These are phyloP conservation scores for Kluyveromyces nonfermentans DNA, from an alignment of 805 yeast species.

Conservation along the genomic window DNA sequence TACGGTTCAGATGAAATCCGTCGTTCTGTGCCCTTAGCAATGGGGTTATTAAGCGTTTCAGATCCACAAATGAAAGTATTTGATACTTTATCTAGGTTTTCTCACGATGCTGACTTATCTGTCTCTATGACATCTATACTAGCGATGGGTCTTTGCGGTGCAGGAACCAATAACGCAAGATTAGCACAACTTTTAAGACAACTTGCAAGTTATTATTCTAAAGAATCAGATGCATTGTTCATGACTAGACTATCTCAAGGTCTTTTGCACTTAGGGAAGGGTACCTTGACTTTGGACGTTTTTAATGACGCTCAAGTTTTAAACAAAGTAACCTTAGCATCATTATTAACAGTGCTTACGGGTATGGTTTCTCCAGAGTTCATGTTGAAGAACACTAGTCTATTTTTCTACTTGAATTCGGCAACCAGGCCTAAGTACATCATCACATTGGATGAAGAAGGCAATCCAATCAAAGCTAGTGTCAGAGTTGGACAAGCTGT, in stretches of 20 bases:
- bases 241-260: slow-evolving; percentile 95
- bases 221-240: slow-evolving; percentile 83
- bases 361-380: slow-evolving; percentile 82
- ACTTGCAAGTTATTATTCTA: slow-evolving; percentile 84
- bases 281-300: slow-evolving; percentile 82
- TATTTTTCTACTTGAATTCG: slow-evolving; percentile 77
- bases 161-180: slow-evolving; percentile 98
- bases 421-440: slow-evolving; percentile 90
- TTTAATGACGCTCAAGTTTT: slow-evolving; percentile 82
- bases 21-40: slow-evolving; percentile 95
- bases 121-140: slow-evolving; percentile 93
- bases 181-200: slow-evolving; percentile 92
- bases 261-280: slow-evolving; percentile 89
- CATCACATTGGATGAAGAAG: slow-evolving; percentile 82
- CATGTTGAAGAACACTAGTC: slow-evolving; percentile 70
- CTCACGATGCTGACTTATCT: slow-evolving; percentile 90
- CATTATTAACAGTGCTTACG: slow-evolving; percentile 74
- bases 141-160: slow-evolving; percentile 96
- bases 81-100: slow-evolving; percentile 90
- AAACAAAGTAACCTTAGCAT: slow-evolving; percentile 84
- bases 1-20: slow-evolving; percentile 88
- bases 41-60: slow-evolving; percentile 89
- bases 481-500: slow-evolving; percentile 99
- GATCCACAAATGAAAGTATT: slow-evolving; percentile 96
- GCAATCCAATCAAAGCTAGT: slow-evolving; percentile 87